These are phyloP conservation scores for Pyricularia pennisetigena DNA, from an alignment of 2,329 filamentous ascomycete species.

Conservation along the genomic window DNA sequence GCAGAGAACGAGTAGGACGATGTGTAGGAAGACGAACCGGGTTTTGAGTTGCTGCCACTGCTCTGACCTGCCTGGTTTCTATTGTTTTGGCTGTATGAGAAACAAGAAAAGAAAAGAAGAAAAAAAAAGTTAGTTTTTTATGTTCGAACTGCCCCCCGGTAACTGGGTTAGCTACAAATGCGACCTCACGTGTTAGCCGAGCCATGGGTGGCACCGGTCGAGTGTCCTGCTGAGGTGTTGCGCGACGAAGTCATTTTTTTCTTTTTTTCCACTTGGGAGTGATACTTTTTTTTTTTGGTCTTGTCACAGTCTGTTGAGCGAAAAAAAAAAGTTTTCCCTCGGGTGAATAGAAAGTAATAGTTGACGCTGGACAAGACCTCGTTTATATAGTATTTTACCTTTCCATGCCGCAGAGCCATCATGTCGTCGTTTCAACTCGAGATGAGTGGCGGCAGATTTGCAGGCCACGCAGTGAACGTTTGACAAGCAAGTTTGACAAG, in stretches of 20 bases:
- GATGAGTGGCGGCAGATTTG: not conserved
- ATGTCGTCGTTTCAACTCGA: not conserved
- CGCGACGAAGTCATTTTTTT: not conserved
- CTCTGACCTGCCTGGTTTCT: not conserved
- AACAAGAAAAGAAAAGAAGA: no score
- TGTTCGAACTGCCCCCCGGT: not conserved
- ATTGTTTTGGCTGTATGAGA: not conserved
- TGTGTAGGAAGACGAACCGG: not conserved
- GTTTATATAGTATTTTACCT: not conserved
- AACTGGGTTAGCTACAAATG: not conserved
- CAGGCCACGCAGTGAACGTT: not conserved
- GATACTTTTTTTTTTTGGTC: no score
- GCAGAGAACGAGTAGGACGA: not conserved
- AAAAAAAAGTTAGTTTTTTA: not conserved
- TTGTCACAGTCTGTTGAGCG: not conserved
- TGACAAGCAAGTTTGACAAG: no score
- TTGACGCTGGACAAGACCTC: not conserved
- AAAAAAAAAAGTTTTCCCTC: not conserved
- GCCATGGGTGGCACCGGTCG: not conserved
- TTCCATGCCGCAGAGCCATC: not conserved
- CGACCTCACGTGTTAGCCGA: not conserved
- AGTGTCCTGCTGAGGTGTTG: not conserved
- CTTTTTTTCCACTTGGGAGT: not conserved
- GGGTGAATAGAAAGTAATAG: not conserved
- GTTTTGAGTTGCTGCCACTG: not conserved